Base-by-base conservation (phyloP, 73 alveolate species). In the Diophrys sp. region DNA sequence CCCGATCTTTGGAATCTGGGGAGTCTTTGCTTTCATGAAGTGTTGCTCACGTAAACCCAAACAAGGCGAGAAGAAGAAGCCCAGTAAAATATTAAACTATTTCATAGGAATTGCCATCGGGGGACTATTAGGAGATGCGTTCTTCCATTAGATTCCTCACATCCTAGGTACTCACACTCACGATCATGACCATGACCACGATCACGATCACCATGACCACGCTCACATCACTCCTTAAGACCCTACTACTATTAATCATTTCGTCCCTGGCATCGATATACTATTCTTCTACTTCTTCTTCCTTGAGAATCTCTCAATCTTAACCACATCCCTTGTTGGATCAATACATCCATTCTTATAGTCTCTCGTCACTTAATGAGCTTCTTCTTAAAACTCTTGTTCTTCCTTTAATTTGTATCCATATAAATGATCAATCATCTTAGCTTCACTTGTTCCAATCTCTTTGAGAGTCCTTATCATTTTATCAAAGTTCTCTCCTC, bases 111-210 rank as follows among this genome's bases (percentile, higher is more conserved):
- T 91, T 57, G 95, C 97, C 27, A 85, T 93, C 56, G 98, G 98
- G 18, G 96, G 95, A 30, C 82, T 93, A 33, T 68, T 90, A 24
- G 98, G 98, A 8, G 98, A 93, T 87, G 98, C 87, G 34, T 90
- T 93, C 81, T 87, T 90, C 83, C 98, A 93, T 74, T 79, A 84
- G 55, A 74, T 93, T 14, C 98, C 98, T 31, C 91, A 83, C 77
- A 44, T 93, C 28, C 62, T 75, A 25, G 78, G 78, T 54, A 70
- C 83, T 29, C 79, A 86, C 70, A 44, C 80, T 14, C 87, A 80
- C 25, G 77, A n/a, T 25, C 78, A 34, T 1, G 68, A 23, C 30
- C 74, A 71, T 5, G 89, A 79, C 68, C 23, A 75, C 23, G 74
- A 74, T 54, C 71, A 78, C 34, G 78, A 88, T 8, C n/a, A n/a